Conservation (phyloP, 176 grass and related monocot species). For the Calamus simplicifolius region DNA sequence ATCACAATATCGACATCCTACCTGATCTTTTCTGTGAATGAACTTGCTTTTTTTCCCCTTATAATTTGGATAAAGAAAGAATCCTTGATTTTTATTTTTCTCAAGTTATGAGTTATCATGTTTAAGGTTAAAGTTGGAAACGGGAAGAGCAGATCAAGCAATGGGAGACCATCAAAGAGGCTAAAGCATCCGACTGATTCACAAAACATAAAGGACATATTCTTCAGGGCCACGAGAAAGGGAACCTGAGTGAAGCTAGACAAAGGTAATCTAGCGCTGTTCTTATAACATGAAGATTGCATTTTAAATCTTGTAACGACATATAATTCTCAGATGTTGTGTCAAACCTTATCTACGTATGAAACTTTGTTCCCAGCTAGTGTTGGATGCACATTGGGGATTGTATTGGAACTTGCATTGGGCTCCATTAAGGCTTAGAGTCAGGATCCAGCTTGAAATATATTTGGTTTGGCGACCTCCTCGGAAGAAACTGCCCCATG, state of each 20-base stretch:
- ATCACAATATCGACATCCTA: neutral
- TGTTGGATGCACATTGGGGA: too few species aligned
- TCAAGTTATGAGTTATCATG: neutral
- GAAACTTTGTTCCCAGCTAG: too few species aligned
- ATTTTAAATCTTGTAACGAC: too few species aligned
- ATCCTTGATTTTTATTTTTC: neutral
- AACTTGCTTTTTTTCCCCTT: neutral
- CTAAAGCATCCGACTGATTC: conserved; percentile 57
- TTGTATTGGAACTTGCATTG: too few species aligned
- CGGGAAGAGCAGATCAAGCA: conserved; percentile 27
- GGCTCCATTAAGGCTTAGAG: too few species aligned
- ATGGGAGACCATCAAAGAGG: conserved; percentile 67
- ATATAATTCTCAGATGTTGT: too few species aligned
- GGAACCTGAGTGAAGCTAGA: conserved; percentile 10
- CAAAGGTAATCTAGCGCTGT: neutral
- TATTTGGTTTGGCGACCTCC: too few species aligned
- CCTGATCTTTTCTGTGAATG: neutral
- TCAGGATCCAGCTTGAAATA: too few species aligned
- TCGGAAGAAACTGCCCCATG: too few species aligned
- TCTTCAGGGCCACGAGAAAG: conserved; percentile 59
- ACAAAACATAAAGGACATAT: conserved; percentile 91
- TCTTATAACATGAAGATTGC: neutral
- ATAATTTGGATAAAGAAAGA: too few species aligned
- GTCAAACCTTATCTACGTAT: too few species aligned
- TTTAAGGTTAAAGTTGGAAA: conserved; percentile 32